Conservation (phyloP, 2,329 filamentous ascomycete species). For the Simplicillium aogashimaense region DNA sequence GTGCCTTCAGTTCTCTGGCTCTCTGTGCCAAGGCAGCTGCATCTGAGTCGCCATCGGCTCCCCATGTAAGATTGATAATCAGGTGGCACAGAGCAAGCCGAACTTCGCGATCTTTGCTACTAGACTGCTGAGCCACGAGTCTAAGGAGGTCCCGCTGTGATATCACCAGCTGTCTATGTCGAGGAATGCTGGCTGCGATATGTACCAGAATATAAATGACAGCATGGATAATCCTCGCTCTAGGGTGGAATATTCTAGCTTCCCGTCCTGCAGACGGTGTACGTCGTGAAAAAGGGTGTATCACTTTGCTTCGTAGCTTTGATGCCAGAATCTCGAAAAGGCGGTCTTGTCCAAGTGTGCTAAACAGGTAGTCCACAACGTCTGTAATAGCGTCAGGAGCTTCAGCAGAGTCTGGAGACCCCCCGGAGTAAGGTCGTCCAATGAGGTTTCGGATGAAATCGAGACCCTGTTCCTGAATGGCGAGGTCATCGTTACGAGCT, state of each 20-base stretch:
- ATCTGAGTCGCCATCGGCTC: conserved; percentile 62
- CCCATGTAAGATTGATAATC: conserved; percentile 73
- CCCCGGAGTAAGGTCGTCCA: conserved; percentile 42
- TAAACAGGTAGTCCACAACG: conserved; percentile 81
- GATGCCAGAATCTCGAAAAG: conserved; percentile 73
- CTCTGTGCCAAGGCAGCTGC: conserved; percentile 54
- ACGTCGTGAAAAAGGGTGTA: conserved; percentile 42
- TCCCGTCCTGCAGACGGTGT: conserved; percentile 23
- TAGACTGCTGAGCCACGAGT: conserved; percentile 63
- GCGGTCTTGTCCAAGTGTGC: conserved; percentile 62
- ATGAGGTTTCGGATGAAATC: conserved; percentile 88
- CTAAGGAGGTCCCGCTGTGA: conserved; percentile 67
- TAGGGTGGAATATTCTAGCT: conserved; percentile 43
- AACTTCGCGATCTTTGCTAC: conserved; percentile 62
- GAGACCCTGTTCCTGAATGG: conserved; percentile 83
- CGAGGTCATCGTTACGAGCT: conserved; percentile 66
- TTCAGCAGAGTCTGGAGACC: conserved; percentile 30
- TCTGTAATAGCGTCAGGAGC: conserved; percentile 42
- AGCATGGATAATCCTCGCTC: conserved; percentile 62
- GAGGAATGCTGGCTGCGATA: conserved; percentile 71
- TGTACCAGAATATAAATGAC: conserved; percentile 80
- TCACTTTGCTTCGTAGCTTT: conserved; percentile 58
- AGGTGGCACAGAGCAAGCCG: conserved; percentile 74
- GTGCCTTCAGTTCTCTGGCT: conserved; percentile 55
- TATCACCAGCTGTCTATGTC: conserved; percentile 69